These are phyloP conservation scores for Suhomyces bribrorum DNA, from an alignment of 1,139 yeast species.

Conservation along the genomic window DNA sequence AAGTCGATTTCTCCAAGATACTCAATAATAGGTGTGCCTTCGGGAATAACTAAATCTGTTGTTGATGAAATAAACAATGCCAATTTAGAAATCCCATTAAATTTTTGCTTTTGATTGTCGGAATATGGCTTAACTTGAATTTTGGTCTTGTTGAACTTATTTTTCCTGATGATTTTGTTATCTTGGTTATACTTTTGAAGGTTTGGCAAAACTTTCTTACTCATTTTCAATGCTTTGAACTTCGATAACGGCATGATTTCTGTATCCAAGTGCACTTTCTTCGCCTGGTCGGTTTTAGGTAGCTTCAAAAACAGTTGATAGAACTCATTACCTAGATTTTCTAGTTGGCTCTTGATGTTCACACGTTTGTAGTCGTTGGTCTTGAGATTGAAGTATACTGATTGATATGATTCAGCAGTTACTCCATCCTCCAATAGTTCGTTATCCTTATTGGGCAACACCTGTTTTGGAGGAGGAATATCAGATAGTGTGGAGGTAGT, in stretches of 20 bases:
- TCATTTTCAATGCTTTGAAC: constrained; percentile 33
- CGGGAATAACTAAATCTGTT: constrained; percentile 33
- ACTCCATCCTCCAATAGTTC: constrained; percentile 43
- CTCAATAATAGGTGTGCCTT: constrained; percentile 60
- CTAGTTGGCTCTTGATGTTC: constrained; percentile 28
- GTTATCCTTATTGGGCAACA: constrained; percentile 41
- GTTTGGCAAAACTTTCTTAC: constrained; percentile 37
- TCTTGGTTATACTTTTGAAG: constrained; percentile 32
- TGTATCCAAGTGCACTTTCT: constrained; percentile 15
- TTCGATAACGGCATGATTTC: constrained; percentile 28
- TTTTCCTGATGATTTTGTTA: constrained; percentile 23
- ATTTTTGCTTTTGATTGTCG: constrained; percentile 61
- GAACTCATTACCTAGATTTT: constrained; percentile 25
- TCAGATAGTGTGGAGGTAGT: not conserved
- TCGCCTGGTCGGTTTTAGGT: constrained; percentile 17
- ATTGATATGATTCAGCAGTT: constrained; percentile 51
- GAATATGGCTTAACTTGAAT: constrained; percentile 49
- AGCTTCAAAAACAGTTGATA: constrained; percentile 14
- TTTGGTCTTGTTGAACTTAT: constrained; percentile 27
- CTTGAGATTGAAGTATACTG: constrained; percentile 49
- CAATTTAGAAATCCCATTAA: constrained; percentile 70
- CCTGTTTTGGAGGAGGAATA: constrained; percentile 10
- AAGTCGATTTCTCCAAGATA: constrained; percentile 73
- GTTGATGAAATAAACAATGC: constrained; percentile 55
- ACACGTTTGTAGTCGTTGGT: constrained; percentile 52